A percentile compares a stretch with the other conserved stretches of the same genome.
Evolutionary conservation across 257 asterid genomes (phyloP).

Genomic region (Schizonepeta tenuifolia): DNA sequence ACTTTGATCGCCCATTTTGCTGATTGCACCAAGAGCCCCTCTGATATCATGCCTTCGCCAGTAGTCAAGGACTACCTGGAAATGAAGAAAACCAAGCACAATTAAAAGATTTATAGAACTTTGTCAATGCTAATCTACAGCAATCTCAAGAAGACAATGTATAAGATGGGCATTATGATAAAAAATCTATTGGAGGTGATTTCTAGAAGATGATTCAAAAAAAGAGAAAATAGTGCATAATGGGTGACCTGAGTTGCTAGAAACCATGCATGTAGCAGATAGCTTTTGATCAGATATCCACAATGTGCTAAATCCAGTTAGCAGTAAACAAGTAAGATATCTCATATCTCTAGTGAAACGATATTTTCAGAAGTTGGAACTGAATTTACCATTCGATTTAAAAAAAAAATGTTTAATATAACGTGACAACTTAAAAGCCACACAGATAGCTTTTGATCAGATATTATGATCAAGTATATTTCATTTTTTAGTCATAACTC

Average conservation of each 20-base stretch:
- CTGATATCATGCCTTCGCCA: constrained; percentile 91
- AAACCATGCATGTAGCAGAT: neutral
- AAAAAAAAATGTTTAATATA: neutral
- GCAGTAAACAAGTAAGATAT: constrained; percentile 5
- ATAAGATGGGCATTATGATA: neutral
- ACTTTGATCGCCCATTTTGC: constrained; percentile 84
- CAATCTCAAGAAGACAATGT: neutral
- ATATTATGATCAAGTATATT: neutral
- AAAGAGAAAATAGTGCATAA: constrained; percentile 1
- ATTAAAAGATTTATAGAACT: constrained; percentile 1
- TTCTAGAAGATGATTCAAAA: constrained; percentile 13
- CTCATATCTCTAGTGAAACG: neutral
- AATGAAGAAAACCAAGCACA: constrained; percentile 16
- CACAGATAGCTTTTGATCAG: constrained; percentile 1
- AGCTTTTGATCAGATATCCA: too few species aligned
- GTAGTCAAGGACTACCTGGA: constrained; percentile 72
- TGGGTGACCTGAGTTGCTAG: neutral
- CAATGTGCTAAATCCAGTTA: neutral
- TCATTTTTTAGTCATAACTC: neutral
- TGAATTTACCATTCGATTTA: neutral
- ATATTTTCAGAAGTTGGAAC: neutral
- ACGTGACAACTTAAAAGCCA: neutral
- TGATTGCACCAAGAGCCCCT: constrained; percentile 73
- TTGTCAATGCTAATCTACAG: constrained; percentile 1
- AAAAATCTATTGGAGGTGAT: constrained; percentile 5